Base-by-base conservation (phyloP, 371 early-diverging fungal genomes). In the Lichtheimia corymbifera region DNA sequence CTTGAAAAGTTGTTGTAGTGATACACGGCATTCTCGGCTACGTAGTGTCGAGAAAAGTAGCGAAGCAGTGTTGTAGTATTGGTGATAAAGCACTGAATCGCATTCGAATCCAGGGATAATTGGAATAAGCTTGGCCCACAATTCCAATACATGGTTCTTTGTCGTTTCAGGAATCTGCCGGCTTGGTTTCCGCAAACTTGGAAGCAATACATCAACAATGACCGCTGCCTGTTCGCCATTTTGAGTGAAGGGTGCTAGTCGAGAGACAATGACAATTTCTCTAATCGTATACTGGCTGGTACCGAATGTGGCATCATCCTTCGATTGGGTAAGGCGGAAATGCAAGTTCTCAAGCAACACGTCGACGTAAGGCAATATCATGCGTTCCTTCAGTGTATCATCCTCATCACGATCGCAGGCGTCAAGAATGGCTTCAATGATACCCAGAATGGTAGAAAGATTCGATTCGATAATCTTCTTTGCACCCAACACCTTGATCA, bases 91-190 rank as follows among this genome's bases (percentile, higher is more conserved):
- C 3, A 72, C 59, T 1, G 78, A 69, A 14, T 69, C 70, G 5
- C 66, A 49, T n/a, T 72, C 65, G 55, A 87, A 76, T 3, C 77
- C 83, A 28, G 86, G 85, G 3, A 86, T 71, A 42, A 85, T 75
- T 17, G 56, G 76, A 9, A 88, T 67, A 53, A 93, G 92, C 58
- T 87, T 81, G 40, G 82, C 76, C 74, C 95, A 85, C 24, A 96
- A 91, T 4, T 74, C 67, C 49, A 97, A 77, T 35, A 98, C 91
- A 47, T 95, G 87, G 17, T 82, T 83, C 78, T 97, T 97, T 35
- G 88, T 88, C 47, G 78, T 72, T 72, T 95, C 95, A 0, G 92
- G 86, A 3, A 97, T 89, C 0, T 80, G 58, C 35, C 85, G 77
- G 53, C 80, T 70, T 17, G 89, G 85, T 56, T 88, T 89, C 58